These are phyloP conservation scores for Capillidium heterosporum DNA, from an alignment of 371 early-diverging fungal genomes.

Conservation along the genomic window DNA sequence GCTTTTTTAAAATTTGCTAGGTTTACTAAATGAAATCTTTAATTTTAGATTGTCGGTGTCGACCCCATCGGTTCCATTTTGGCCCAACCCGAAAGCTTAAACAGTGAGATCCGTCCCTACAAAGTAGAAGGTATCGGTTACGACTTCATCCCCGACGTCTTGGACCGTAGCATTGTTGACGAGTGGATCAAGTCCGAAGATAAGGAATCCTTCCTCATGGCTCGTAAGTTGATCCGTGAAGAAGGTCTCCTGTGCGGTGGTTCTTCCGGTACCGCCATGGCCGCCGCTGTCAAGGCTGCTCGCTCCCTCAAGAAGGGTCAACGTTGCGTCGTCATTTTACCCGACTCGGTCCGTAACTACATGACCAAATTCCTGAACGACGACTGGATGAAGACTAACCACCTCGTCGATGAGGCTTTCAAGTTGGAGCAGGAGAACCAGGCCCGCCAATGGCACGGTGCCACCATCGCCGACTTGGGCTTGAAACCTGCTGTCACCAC, in stretches of 20 bases:
- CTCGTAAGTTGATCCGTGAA: conserved; percentile 85
- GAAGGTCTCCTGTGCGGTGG: conserved; percentile 91
- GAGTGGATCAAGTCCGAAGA: conserved; percentile 88
- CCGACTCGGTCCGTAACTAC: conserved; percentile 95
- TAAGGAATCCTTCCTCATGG: conserved; percentile 83
- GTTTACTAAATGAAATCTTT: background rate
- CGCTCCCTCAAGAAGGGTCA: conserved; percentile 69
- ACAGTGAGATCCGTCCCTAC: conserved; percentile 28
- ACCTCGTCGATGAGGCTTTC: conserved; percentile 41
- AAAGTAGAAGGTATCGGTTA: conserved; percentile 89
- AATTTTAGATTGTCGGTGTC: conserved; percentile 63
- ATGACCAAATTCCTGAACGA: conserved; percentile 93
- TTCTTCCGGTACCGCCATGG: conserved; percentile 85
- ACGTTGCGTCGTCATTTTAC: conserved; percentile 78
- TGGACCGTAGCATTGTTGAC: conserved; percentile 69
- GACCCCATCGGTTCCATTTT: conserved; percentile 91
- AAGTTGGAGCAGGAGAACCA: conserved; percentile 40
- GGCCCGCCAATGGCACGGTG: conserved; percentile 56
- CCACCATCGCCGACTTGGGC: conserved; percentile 59
- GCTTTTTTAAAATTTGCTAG: background rate
- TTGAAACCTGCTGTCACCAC: conserved; percentile 70
- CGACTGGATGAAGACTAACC: conserved; percentile 79
- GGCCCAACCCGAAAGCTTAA: conserved; percentile 69
- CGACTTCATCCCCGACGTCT: conserved; percentile 86
- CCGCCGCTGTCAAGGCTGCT: conserved; percentile 66